Percentiles rank a stretch among this genome's conserved stretches.
Evolutionary conservation across 2,329 filamentous ascomycete species (phyloP).

Genomic region (Aureobasidium sp.): DNA sequence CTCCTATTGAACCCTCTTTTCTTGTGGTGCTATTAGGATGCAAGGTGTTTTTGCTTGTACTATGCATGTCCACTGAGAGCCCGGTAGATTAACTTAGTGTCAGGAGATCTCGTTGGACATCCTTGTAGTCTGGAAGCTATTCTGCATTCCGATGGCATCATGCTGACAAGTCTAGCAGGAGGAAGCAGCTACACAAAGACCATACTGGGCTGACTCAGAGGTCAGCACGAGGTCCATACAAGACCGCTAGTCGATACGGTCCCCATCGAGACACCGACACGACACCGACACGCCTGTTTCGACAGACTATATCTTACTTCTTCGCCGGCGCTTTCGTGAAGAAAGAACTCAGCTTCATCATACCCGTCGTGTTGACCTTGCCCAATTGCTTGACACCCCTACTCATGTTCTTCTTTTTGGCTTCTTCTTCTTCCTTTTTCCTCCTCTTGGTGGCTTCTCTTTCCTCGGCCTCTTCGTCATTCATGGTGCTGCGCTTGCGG

Average conservation of each 20-base stretch:
- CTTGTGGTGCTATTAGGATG: neutral
- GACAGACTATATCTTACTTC: neutral
- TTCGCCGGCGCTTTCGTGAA: conserved; percentile 60
- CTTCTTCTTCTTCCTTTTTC: conserved; percentile 83
- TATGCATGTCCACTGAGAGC: neutral
- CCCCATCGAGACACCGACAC: neutral
- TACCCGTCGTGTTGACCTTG: conserved; percentile 85
- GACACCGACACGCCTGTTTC: neutral
- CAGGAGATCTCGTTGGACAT: neutral
- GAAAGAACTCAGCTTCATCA: conserved; percentile 96
- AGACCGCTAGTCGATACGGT: neutral
- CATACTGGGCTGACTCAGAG: neutral
- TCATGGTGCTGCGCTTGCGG: conserved; percentile 53
- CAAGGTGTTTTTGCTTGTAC: neutral
- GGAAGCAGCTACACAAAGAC: neutral
- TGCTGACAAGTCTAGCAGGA: neutral
- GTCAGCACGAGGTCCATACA: neutral
- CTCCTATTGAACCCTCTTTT: neutral
- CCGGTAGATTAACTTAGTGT: neutral
- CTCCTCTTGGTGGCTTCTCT: conserved; percentile 70
- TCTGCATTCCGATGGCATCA: neutral
- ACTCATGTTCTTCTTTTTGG: conserved; percentile 72
- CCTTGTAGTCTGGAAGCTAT: neutral
- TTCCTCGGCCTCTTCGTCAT: conserved; percentile 58
- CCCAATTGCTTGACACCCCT: conserved; percentile 70